Conservation (phyloP, 345 rosid genomes). For the Hibiscus syriacus region DNA sequence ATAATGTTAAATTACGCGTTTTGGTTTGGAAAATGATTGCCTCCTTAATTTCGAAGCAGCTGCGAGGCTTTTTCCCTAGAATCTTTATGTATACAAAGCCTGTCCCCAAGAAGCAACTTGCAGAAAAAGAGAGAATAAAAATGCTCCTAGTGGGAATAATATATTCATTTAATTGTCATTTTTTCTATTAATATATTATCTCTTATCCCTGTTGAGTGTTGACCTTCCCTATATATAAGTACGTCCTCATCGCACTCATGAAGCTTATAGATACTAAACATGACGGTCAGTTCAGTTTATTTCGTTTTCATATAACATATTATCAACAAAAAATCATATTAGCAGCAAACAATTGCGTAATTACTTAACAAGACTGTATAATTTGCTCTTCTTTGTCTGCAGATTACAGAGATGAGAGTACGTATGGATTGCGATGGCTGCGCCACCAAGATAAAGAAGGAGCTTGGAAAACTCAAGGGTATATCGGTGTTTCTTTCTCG, state of each 20-base stretch:
- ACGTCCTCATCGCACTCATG: not conserved
- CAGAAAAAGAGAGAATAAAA: not conserved
- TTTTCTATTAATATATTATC: too few species aligned
- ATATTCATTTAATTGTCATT: too few species aligned
- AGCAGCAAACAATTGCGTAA: not conserved
- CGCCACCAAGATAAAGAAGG: constrained; percentile 45
- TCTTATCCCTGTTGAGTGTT: too few species aligned
- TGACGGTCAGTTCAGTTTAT: constrained; percentile 24
- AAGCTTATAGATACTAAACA: not conserved
- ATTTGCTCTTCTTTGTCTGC: not conserved
- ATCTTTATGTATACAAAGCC: not conserved
- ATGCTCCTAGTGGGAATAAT: not conserved
- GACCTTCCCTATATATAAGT: not conserved
- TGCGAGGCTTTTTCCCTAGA: constrained; percentile 6
- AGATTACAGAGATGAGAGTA: constrained; percentile 66
- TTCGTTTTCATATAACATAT: not conserved
- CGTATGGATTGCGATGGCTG: constrained; percentile 76
- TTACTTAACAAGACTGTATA: not conserved
- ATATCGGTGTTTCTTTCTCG: not conserved
- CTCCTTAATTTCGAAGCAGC: constrained; percentile 3
- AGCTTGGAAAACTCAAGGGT: constrained; percentile 61
- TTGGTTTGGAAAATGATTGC: not conserved
- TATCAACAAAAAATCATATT: not conserved
- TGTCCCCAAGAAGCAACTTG: constrained; percentile 7
- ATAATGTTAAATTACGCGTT: not conserved